These are phyloP conservation scores for Tephrocybe sp. DNA, from an alignment of 768 basidiomycete species.

Conservation along the genomic window DNA sequence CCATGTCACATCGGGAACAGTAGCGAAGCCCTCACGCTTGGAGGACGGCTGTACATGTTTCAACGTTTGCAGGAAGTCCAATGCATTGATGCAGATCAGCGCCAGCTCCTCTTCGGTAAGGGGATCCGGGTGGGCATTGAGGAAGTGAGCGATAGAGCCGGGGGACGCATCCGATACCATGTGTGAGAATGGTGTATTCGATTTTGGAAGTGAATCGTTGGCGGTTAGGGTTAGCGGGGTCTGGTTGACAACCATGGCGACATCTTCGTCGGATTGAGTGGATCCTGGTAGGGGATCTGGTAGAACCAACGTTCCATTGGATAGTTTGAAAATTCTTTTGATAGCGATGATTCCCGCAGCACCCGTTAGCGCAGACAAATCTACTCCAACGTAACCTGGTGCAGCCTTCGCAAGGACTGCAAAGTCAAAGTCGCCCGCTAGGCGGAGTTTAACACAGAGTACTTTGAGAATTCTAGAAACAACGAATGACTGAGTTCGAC, in stretches of 20 bases:
- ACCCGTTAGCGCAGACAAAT: slow-evolving; percentile 85
- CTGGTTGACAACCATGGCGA: slow-evolving; percentile 45
- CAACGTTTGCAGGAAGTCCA: slow-evolving; percentile 83
- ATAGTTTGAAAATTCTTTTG: slow-evolving; percentile 90
- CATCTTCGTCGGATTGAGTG: no score
- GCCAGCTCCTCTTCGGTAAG: slow-evolving; percentile 77
- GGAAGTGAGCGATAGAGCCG: slow-evolving; percentile 85
- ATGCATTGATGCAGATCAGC: slow-evolving; percentile 76
- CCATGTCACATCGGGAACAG: slow-evolving; percentile 96
- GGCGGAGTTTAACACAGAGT: slow-evolving; percentile 76
- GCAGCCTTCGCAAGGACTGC: slow-evolving; percentile 84
- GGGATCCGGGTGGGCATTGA: slow-evolving; percentile 82
- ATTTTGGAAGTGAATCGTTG: background rate
- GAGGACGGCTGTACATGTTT: slow-evolving; percentile 92
- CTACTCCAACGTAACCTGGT: slow-evolving; percentile 97
- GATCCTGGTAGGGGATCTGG: slow-evolving; percentile 35
- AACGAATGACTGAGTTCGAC: background rate
- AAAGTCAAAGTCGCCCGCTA: slow-evolving; percentile 91
- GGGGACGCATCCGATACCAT: slow-evolving; percentile 37
- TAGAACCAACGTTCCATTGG: slow-evolving; percentile 62
- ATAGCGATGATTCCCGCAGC: slow-evolving; percentile 96
- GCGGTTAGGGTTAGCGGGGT: slow-evolving; percentile 14
- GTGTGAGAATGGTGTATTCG: slow-evolving; percentile 14
- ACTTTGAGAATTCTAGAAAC: slow-evolving; percentile 82
- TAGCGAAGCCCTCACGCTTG: slow-evolving; percentile 97